phyloP scores from a whole-genome alignment of 75 land plant genomes.

The Adiantum capillusveneris region DNA sequence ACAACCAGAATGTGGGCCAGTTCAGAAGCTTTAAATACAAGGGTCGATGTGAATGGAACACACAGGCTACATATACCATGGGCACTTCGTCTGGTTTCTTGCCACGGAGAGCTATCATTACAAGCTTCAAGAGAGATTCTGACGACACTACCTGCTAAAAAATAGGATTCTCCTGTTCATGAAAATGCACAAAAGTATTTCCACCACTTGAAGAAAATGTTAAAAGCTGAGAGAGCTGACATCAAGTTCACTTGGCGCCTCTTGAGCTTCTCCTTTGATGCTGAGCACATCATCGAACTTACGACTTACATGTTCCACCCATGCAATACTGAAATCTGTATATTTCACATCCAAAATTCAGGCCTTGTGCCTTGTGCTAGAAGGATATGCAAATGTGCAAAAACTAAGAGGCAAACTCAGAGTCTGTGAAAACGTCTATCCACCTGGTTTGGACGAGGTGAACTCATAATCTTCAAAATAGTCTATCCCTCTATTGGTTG shows the following conservation, averaged over 20 bases:
- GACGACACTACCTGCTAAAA: background rate
- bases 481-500: background rate
- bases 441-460: background rate
- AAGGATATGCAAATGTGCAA: too few relatives aligned
- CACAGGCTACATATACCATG: slow-evolving; percentile 27
- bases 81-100: slow-evolving; percentile 77
- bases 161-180: background rate
- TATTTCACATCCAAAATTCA: background rate
- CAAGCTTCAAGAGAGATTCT: slow-evolving; percentile 25
- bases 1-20: background rate
- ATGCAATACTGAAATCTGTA: background rate
- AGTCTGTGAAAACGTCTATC: background rate
- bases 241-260: background rate
- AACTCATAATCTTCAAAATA: background rate
- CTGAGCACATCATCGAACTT: background rate
- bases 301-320: background rate
- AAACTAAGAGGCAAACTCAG: too few relatives aligned
- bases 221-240: background rate
- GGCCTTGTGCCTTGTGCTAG: too few relatives aligned
- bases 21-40: background rate
- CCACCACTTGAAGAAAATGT: background rate
- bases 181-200: too few relatives aligned
- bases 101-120: slow-evolving; percentile 41
- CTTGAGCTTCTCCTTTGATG: background rate
- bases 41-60: background rate